phyloP scores from a whole-genome alignment of 164 flowering plant species.

The Dillenia suffruticosa region DNA sequence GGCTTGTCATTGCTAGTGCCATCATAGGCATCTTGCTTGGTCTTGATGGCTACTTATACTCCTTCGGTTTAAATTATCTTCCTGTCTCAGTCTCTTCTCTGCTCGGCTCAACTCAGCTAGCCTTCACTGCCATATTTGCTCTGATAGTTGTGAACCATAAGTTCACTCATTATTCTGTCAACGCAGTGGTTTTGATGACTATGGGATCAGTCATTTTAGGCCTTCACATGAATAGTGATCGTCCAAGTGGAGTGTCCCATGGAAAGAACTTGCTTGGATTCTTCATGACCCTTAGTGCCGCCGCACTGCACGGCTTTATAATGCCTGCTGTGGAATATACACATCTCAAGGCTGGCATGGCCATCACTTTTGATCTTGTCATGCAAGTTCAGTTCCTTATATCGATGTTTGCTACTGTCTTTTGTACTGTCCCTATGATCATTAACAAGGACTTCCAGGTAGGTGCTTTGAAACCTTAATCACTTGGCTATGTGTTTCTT shows the following conservation, averaged over 20 bases:
- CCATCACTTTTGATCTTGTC: conserved; percentile 19
- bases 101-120: conserved; percentile 22
- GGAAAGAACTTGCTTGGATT: conserved; percentile 22
- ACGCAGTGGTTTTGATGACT: conserved; percentile 26
- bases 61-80: conserved; percentile 16
- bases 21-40: conserved; percentile 15
- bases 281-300: conserved; percentile 11
- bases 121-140: conserved; percentile 32
- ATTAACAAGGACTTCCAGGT: conserved; percentile 27
- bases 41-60: conserved; percentile 15
- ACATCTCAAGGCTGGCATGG: conserved; percentile 9
- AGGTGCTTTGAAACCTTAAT: background rate
- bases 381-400: conserved; percentile 21
- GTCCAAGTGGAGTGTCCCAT: conserved; percentile 12
- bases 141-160: conserved; percentile 20
- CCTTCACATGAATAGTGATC: conserved; percentile 16
- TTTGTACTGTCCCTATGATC: conserved; percentile 21
- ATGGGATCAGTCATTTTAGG: conserved; percentile 23
- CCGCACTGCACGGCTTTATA: conserved; percentile 16
- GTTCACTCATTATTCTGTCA: conserved; percentile 23
- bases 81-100: conserved; percentile 27
- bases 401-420: conserved; percentile 13
- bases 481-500: background rate
- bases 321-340: conserved; percentile 16
- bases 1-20: conserved; percentile 3